phyloP scores from a whole-genome alignment of 2,329 filamentous ascomycete species.

The Neobulgaria alba region DNA sequence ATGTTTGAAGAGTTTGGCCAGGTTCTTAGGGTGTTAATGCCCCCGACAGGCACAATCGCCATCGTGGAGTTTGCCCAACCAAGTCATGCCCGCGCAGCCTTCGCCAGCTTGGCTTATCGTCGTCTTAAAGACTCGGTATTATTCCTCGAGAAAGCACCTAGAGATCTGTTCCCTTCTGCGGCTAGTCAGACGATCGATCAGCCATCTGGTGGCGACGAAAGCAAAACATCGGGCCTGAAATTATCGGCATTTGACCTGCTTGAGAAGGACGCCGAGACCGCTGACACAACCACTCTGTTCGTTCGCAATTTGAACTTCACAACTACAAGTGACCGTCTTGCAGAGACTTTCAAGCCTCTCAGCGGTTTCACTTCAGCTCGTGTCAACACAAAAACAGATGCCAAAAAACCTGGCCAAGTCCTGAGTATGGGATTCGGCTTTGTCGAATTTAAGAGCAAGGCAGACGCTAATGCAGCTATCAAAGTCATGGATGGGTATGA shows the following conservation, averaged over 20 bases:
- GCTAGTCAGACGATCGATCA: slow-evolving; percentile 11
- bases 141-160: slow-evolving; percentile 89
- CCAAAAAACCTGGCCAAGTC: slow-evolving; percentile 79
- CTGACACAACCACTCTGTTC: slow-evolving; percentile 74
- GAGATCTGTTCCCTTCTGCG: slow-evolving; percentile 55
- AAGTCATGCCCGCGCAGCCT: slow-evolving; percentile 73
- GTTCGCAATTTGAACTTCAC: slow-evolving; percentile 90
- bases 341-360: slow-evolving; percentile 69
- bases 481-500: slow-evolving; percentile 80
- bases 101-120: slow-evolving; percentile 77
- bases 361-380: slow-evolving; percentile 83
- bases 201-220: neutral
- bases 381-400: slow-evolving; percentile 88
- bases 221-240: slow-evolving; percentile 40
- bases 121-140: slow-evolving; percentile 86
- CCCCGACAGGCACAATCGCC: slow-evolving; percentile 84
- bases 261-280: slow-evolving; percentile 45
- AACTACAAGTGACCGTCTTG: slow-evolving; percentile 69
- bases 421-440: slow-evolving; percentile 98
- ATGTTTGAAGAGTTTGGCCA: slow-evolving; percentile 58
- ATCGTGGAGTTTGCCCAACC: slow-evolving; percentile 81
- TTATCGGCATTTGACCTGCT: slow-evolving; percentile 62
- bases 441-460: slow-evolving; percentile 73
- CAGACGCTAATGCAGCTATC: slow-evolving; percentile 70
- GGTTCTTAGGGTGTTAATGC: slow-evolving; percentile 78